Percentiles rank a stretch among this genome's conserved stretches.
Evolutionary conservation across 495 filamentous ascomycete genomes (phyloP).

Genomic region (Glarea lozoyensis): DNA sequence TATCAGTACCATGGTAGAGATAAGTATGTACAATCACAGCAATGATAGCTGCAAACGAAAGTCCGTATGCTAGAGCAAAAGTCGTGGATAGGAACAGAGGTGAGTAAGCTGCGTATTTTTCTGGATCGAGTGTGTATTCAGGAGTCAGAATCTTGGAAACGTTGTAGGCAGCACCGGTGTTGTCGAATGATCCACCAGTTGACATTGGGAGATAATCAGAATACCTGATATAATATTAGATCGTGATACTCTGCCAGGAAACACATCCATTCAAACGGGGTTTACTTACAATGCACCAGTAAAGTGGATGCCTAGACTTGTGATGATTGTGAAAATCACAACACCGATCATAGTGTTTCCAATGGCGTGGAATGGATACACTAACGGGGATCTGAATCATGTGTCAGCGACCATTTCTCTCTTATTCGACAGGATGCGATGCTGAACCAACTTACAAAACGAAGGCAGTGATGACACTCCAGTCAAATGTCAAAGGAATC

Average conservation of each 20-base stretch:
- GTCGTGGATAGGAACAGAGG: constrained; percentile 54
- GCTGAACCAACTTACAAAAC: constrained; percentile 39
- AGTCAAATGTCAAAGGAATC: constrained; percentile 33
- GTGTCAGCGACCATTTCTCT: too few relatives aligned
- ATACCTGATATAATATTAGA: too few relatives aligned
- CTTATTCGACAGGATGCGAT: too few relatives aligned
- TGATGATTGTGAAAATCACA: constrained; percentile 27
- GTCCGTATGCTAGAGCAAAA: constrained; percentile 54
- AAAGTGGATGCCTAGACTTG: constrained; percentile 27
- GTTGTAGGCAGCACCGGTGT: constrained; percentile 34
- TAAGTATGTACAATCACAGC: constrained; percentile 56
- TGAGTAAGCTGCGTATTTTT: constrained; percentile 49
- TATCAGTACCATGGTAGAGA: constrained; percentile 53
- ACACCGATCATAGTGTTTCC: constrained; percentile 9
- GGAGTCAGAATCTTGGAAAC: constrained; percentile 41
- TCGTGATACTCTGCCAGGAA: too few relatives aligned
- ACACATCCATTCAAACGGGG: too few relatives aligned
- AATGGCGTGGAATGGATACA: constrained; percentile 22
- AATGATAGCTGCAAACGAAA: constrained; percentile 60
- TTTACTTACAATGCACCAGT: constrained; percentile 31
- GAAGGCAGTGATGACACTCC: constrained; percentile 38
- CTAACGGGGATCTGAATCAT: constrained; percentile 29
- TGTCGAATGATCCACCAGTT: constrained; percentile 22
- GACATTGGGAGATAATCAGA: constrained; percentile 32
- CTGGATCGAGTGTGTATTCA: constrained; percentile 39